Conservation (phyloP, 2,329 filamentous ascomycete species). For the Kalaharituber pfeilii region DNA sequence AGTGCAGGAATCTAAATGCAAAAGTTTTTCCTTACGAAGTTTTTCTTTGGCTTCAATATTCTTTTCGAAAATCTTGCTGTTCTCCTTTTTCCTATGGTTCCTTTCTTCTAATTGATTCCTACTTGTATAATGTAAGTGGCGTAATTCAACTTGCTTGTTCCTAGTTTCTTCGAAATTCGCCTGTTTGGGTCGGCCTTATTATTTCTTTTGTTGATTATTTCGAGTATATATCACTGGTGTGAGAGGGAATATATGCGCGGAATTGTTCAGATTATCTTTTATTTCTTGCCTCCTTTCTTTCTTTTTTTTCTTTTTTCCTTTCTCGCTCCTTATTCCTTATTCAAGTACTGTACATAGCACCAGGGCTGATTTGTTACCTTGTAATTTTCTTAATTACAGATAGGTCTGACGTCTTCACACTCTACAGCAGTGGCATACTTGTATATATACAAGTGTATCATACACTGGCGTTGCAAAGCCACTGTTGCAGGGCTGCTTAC, state of each 20-base stretch:
- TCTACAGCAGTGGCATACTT: not conserved
- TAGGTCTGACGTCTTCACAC: not conserved
- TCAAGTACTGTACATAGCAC: not conserved
- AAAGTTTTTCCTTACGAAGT: not conserved
- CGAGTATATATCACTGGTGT: not conserved
- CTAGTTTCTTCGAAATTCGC: not conserved
- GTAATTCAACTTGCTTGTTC: not conserved
- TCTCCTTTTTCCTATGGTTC: not conserved
- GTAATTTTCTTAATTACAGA: not conserved
- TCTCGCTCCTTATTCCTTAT: not conserved
- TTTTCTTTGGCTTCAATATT: not conserved
- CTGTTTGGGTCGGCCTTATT: not conserved
- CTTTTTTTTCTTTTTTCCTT: not conserved
- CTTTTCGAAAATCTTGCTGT: not conserved
- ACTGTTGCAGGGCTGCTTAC: too few relatives aligned
- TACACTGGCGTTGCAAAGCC: too few relatives aligned
- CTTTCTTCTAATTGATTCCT: not conserved
- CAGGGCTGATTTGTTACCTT: not conserved
- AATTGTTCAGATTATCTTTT: not conserved
- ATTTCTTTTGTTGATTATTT: not conserved
- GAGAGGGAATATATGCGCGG: not conserved
- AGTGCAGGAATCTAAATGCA: too few relatives aligned
- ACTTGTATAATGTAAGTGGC: not conserved
- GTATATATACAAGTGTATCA: too few relatives aligned
- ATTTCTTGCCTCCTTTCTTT: not conserved